Evolutionary conservation across 495 filamentous ascomycete genomes (phyloP), one percentile per base, ranked within the genome.

Genomic region (Hyaloscypha variabilis): DNA sequence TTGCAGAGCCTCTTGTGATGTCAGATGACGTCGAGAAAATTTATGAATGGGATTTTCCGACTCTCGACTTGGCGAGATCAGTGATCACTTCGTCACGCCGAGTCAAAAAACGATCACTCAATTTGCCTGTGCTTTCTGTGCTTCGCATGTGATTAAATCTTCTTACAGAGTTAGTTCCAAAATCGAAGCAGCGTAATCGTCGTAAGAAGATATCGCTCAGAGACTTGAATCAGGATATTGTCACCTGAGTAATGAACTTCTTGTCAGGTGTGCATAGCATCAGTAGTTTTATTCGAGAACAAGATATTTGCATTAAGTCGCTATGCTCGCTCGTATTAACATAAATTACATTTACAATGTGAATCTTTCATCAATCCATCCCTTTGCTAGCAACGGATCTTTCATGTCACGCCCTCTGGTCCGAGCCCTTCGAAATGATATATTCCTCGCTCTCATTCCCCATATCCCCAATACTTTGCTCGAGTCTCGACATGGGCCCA

Each of bases 11-110:
- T 13, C 26, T 31, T n/a, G 26, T 57, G 54, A 57, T 57, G 54
- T 34, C 17, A 57, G 54, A 57, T 57, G 54, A 57, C 54, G 54
- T 57, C 54, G 23, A 8, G 26, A 57, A 17, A 46, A 17, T 19
- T 14, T 19, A 19, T 4, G 19, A 17, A 19, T 17, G 17, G 39
- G 2, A 11, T 17, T 14, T 42, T 14, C 4, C 4, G 39, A 11
- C 17, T 19, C n/a, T 46, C 11, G 17, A 17, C 8, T 11, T 46
- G 8, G 14, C 39, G 39, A 14, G 39, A 46, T 46, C 39, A 46
- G 10, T 36, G 31, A 36, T 36, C 31, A 36, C 31, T 36, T 36
- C 31, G 31, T 46, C 6, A 46, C 6, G 10, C 17, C 17, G 39
- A 46, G 39, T 11, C 39, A 46, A 46, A 3, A 4, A 46, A 19